Base-by-base conservation (phyloP, 768 basidiomycete genomes). In the Boletales sp. region DNA sequence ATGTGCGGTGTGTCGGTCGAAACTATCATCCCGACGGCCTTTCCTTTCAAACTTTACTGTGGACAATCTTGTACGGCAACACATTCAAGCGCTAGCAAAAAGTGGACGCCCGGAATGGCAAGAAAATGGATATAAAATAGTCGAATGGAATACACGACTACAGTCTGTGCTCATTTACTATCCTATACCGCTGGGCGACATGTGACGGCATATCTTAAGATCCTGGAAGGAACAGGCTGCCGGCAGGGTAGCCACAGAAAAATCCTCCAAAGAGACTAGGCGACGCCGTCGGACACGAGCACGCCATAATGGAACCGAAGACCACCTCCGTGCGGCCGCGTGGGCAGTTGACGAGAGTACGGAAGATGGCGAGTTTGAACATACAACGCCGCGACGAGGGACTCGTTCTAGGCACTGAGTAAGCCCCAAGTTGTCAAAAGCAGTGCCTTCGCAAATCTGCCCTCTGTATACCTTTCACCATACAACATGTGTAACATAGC, bases 41-140 rank as follows among this genome's bases (percentile, higher is more conserved):
- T 72, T 89, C 65, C 74, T 86, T 54, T 82, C 85, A 0, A 88
- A 88, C 62, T 78, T 82, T 59, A 62, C 75, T 1, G 68, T 84
- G 54, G 84, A 89, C 58, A 80, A 72, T 54, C 65, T 74, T 15
- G 78, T 89, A 4, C 80, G 79, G 50, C 80, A 75, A 58, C 78
- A 88, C 56, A 65, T 88, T n/a, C 54, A 59, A 8, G 68, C 73
- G 15, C 73, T 80, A 13, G 67, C 77, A 3, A 72, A 60, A 19
- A 76, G 62, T 47, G 80, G 81, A 19, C 60, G 69, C 24, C 65
- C 66, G 15, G 83, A 79, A 15, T 87, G 84, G 84, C 65, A 73
- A 43, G 62, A 65, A 13, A 73, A 62, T 32, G 87, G 84, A 1
- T 56, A 57, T 29, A 76, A 68, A 53, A 67, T 66, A 43, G 59